Base-by-base conservation (phyloP, 1,139 yeast species). In the Lodderomyces margitis region DNA sequence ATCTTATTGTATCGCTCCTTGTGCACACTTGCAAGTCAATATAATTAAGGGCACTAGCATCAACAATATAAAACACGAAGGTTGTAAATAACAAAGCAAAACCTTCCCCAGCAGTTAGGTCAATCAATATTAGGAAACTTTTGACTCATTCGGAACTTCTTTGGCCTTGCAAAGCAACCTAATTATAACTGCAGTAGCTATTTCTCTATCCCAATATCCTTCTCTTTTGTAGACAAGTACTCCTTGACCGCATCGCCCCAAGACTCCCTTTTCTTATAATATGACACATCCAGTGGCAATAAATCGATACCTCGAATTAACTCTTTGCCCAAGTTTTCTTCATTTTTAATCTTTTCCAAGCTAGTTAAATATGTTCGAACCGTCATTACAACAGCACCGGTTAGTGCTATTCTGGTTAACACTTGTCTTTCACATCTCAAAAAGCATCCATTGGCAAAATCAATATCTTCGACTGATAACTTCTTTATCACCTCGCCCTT, bases 221-320 rank as follows among this genome's bases (percentile, higher is more conserved):
- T 21, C n/a, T 25, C 33, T 34, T 38, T 35, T 12, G 30, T 34
- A 3, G 34, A 21, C 40, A 81, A 54, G 52, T 65, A 81, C 28
- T 67, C 59, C 47, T 72, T 68, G 1, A 81, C 80, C 0, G 87
- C 83, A 4, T 70, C 73, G 0, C 87, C 88, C 89, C 91, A 83
- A 34, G 69, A 77, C 3, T 67, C 73, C 40, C 75, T 67, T 45
- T 74, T 73, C 58, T 83, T 83, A 60, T 83, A 83, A 43, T 69
- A 74, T 0, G 80, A 84, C 44, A 81, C 57, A 41, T 68, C 73
- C 3, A 69, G 80, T 7, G 85, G 86, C 53, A 82, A 66, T 1
- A 75, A 72, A 40, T 78, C 80, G 30, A 83, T 78, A 0, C 86
- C 91, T 14, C 66, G 68, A 36, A 70, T 63, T 39, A 86, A 61